phyloP scores from a whole-genome alignment of 495 filamentous ascomycete genomes.

The Hypoxylon perforatum region DNA sequence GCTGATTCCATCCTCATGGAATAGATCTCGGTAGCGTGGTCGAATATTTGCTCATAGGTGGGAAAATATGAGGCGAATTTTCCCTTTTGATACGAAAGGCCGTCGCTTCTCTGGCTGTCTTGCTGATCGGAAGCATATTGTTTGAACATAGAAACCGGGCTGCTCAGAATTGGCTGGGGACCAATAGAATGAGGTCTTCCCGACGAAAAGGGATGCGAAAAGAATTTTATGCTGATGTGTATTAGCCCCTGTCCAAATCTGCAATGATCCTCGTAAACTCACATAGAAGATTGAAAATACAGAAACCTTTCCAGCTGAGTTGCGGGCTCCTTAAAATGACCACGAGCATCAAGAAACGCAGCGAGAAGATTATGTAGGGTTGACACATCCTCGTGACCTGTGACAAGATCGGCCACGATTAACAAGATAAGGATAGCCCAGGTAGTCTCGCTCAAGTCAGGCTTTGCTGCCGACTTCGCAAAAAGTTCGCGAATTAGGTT shows the following conservation, averaged over 20 bases:
- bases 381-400: conserved; percentile 15
- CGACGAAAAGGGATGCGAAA: conserved; percentile 4
- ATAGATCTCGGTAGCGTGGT: conserved; percentile 4
- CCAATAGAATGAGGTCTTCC: neutral
- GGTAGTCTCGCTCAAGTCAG: conserved; percentile 19
- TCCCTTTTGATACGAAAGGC: neutral
- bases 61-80: neutral
- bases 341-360: conserved; percentile 12
- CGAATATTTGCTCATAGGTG: neutral
- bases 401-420: conserved; percentile 12
- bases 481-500: conserved; percentile 14
- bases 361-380: conserved; percentile 1
- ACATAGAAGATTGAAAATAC: too few species aligned
- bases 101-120: neutral
- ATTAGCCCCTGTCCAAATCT: too few species aligned
- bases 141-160: conserved; percentile 8
- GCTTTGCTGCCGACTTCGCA: neutral
- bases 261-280: too few species aligned
- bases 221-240: too few species aligned
- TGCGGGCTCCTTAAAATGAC: neutral
- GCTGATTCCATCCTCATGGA: neutral
- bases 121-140: conserved; percentile 1
- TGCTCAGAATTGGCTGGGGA: neutral
- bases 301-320: too few species aligned
- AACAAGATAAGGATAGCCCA: conserved; percentile 19